These are phyloP conservation scores for Diaporthe vexans DNA, from an alignment of 2,329 filamentous ascomycete species.

Conservation along the genomic window DNA sequence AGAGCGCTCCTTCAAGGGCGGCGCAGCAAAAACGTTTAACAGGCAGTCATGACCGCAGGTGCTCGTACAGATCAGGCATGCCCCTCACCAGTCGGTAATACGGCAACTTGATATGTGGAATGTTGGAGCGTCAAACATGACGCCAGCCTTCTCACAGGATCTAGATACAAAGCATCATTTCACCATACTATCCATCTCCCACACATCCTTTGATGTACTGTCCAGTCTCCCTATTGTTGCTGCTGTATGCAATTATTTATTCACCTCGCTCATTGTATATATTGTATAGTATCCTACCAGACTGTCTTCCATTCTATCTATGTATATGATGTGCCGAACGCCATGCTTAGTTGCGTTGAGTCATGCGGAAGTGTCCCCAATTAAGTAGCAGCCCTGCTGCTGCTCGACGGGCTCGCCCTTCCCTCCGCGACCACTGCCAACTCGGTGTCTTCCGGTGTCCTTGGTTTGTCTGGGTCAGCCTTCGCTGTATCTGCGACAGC, in stretches of 20 bases:
- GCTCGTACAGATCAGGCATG: not conserved
- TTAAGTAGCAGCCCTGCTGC: not conserved
- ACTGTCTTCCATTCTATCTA: not conserved
- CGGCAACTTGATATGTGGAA: constrained; percentile 4
- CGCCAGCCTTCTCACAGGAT: not conserved
- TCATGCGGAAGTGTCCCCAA: not conserved
- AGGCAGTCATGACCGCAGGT: constrained; percentile 6
- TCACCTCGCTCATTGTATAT: not conserved
- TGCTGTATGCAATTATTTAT: not conserved
- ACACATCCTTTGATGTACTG: not conserved
- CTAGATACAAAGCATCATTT: not conserved
- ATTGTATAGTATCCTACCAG: not conserved
- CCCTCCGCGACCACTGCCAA: not conserved
- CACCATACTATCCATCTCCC: too few relatives aligned
- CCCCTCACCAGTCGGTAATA: constrained; percentile 5
- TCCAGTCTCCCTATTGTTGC: not conserved
- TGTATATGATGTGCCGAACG: not conserved
- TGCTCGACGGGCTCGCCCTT: not conserved
- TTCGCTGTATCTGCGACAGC: constrained; percentile 13
- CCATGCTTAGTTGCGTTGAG: not conserved
- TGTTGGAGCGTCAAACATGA: not conserved
- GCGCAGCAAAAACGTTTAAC: constrained; percentile 23
- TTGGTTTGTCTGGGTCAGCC: not conserved
- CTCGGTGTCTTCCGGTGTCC: constrained; percentile 7
- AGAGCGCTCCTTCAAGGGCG: constrained; percentile 8